phyloP scores from a whole-genome alignment of 331 rosid genomes.

The Stylosanthes scabra region DNA sequence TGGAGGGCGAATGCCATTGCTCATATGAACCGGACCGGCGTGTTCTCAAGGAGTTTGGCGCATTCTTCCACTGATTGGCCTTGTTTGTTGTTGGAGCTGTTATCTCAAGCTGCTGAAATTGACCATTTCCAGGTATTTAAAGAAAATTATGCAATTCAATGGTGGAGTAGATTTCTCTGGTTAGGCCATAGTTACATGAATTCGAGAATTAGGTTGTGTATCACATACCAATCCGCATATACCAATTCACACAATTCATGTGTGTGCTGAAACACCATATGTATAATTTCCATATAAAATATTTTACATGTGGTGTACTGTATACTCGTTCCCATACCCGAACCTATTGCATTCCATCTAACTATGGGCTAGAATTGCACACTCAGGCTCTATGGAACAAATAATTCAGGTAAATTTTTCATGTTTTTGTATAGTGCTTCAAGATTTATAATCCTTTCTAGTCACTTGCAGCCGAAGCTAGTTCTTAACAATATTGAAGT shows the following conservation, averaged over 20 bases:
- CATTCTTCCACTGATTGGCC: constrained; percentile 94
- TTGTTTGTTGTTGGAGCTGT: constrained; percentile 77
- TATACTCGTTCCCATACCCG: too few species aligned
- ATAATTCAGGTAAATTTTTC: background rate
- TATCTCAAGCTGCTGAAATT: constrained; percentile 91
- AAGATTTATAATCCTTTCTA: constrained; percentile 37
- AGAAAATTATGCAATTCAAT: background rate
- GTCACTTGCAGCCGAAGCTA: constrained; percentile 82
- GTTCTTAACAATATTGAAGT: constrained; percentile 91
- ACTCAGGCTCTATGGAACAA: background rate
- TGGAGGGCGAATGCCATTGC: constrained; percentile 81
- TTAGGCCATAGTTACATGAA: background rate
- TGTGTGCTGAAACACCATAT: too few species aligned
- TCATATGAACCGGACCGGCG: constrained; percentile 63
- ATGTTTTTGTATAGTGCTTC: constrained; percentile 24
- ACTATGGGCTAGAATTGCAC: too few species aligned
- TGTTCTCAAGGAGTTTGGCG: constrained; percentile 72
- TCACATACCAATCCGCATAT: too few species aligned
- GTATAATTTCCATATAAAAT: too few species aligned
- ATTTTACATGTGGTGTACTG: too few species aligned
- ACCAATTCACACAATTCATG: too few species aligned
- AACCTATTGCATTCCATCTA: too few species aligned
- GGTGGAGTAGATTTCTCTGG: background rate
- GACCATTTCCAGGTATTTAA: constrained; percentile 84
- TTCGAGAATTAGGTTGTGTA: too few species aligned